These are phyloP conservation scores for Fusarium nygamai DNA, from an alignment of 2,329 filamentous ascomycete species.

Conservation along the genomic window DNA sequence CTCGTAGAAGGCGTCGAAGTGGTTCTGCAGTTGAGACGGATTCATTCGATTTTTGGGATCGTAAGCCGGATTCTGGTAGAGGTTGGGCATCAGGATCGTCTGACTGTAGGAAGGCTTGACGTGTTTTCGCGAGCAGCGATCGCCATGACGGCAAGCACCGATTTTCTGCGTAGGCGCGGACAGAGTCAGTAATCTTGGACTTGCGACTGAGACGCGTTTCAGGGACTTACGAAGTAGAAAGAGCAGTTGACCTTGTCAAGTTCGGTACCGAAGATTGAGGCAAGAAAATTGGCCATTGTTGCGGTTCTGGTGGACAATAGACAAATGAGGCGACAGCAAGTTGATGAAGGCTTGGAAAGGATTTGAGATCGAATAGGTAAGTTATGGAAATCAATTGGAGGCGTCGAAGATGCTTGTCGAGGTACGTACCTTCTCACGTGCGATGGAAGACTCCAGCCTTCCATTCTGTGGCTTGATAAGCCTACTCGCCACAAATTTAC, in stretches of 20 bases:
- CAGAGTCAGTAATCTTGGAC: constrained; percentile 17
- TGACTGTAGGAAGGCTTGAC: constrained; percentile 99
- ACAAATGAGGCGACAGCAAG: constrained; percentile 3
- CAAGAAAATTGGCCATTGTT: constrained; percentile 95
- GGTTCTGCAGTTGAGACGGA: constrained; percentile 93
- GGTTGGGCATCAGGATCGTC: constrained; percentile 96
- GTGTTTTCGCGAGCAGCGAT: constrained; percentile 97
- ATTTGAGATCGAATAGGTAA: constrained; percentile 25
- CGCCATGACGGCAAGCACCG: constrained; percentile 96
- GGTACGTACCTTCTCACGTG: constrained; percentile 45
- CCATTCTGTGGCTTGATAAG: constrained; percentile 23
- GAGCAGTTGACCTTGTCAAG: constrained; percentile 99
- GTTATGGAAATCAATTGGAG: not conserved
- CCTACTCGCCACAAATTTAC: constrained; percentile 3
- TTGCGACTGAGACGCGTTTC: constrained; percentile 23
- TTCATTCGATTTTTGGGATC: constrained; percentile 98
- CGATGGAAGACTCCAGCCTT: constrained; percentile 25
- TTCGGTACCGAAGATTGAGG: constrained; percentile 99
- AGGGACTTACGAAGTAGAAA: constrained; percentile 75
- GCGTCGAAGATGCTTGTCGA: constrained; percentile 25
- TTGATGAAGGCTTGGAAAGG: constrained; percentile 32
- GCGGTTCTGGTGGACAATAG: constrained; percentile 1
- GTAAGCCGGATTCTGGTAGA: constrained; percentile 99
- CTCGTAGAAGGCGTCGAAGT: constrained; percentile 99
- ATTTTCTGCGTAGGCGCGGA: constrained; percentile 78